Evolutionary conservation across 2,329 filamentous ascomycete species (phyloP), one percentile per base, ranked within the genome.

Genomic region (Fusarium brachygibbosum): DNA sequence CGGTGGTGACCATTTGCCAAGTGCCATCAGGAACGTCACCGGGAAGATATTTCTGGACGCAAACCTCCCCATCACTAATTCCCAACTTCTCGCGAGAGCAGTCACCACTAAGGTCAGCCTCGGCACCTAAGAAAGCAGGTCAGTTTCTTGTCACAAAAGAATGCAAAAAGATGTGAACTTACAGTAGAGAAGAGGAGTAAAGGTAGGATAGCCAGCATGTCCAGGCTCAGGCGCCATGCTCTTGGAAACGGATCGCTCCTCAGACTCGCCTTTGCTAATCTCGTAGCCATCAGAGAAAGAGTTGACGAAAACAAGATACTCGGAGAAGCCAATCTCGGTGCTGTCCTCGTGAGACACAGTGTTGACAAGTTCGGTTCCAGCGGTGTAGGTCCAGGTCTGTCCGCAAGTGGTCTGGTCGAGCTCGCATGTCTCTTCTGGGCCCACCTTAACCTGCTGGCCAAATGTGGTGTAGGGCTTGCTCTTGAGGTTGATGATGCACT

Each of bases 161-260:
- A 17, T 9, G 8, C 2, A 37, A 2, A 19, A 17, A 5, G n/a
- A 23, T 7, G 5, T n/a, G 1, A 3, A 63, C 59, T 58, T 49
- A 63, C 61, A 64, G 19, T 23, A 8, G n/a, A 56, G 50, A n/a
- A 64, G 61, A 23, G 61, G 61, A 5, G 61, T 51, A 21, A 64
- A 64, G 7, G 61, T 64, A 19, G 61, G 49, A 21, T 61, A 64
- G 4, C 57, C 61, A 55, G 50, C 8, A 16, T 61, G 57, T 13
- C 61, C 61, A 10, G 56, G 49, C 11, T 64, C 57, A 3, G 61
- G 57, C 7, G 21, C 61, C 19, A 61, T 61, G 5, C 14, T 46
- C 49, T 61, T 61, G 1, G 57, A 28, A 10, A 17, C 13, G 11
- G 49, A 40, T 17, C 57, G 56, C 34, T 35, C 14, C 28, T 61